A percentile compares a stretch with the other conserved stretches of the same genome.
phyloP scores from a whole-genome alignment of 352 stramenopile genomes.

The Globisporangium nodosum region DNA sequence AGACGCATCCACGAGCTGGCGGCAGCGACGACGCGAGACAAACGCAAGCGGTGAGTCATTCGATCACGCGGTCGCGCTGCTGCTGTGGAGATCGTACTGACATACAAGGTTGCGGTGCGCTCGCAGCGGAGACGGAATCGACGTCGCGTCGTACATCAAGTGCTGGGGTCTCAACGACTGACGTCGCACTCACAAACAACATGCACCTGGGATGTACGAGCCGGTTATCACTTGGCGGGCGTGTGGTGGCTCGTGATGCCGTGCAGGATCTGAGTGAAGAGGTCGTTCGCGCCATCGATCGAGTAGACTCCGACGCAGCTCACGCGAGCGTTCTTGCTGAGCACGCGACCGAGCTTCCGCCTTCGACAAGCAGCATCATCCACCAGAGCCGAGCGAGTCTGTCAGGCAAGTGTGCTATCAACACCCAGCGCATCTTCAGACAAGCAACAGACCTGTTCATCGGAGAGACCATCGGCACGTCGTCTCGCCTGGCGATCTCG shows the following conservation, averaged over 20 bases:
- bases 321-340: slow-evolving; percentile 93
- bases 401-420: no score
- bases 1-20: slow-evolving; percentile 27
- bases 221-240: no score
- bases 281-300: slow-evolving; percentile 91
- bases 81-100: background rate
- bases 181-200: background rate
- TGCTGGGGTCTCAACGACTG: slow-evolving; percentile 31
- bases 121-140: slow-evolving; percentile 4
- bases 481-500: slow-evolving; percentile 2
- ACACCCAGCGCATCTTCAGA: background rate
- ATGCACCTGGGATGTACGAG: no score
- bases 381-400: background rate
- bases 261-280: slow-evolving; percentile 47
- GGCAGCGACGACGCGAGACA: background rate
- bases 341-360: slow-evolving; percentile 83
- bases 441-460: slow-evolving; percentile 7
- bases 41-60: slow-evolving; percentile 20
- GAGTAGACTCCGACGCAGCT: slow-evolving; percentile 94
- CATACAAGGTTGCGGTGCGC: background rate
- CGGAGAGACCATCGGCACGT: slow-evolving; percentile 9
- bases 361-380: slow-evolving; percentile 28
- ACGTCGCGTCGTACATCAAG: slow-evolving; percentile 29
- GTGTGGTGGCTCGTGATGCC: background rate
- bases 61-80: background rate